Evolutionary conservation across 176 grass and related monocot species (phyloP), one percentile per base, ranked within the genome.

Genomic region (Juncus inflexus): DNA sequence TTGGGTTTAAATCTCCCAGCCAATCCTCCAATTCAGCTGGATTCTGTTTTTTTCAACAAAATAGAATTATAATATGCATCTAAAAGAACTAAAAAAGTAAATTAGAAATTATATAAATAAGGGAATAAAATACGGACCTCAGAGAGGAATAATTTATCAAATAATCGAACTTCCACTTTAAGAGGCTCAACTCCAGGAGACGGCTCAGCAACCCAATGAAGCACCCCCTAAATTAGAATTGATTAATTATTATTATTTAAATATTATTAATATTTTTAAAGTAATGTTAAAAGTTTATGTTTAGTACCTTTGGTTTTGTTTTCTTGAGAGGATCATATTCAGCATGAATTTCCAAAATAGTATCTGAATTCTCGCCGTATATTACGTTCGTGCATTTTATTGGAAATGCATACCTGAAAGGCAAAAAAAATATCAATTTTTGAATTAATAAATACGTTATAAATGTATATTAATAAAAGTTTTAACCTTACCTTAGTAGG

Each of bases 341-440:
- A 16, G 80, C 94, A 45, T 74, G 94, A 65, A 97, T 82, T 81
- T 97, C 88, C 9, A 91, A 54, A 39, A 91, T 75, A 37, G 76
- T 82, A 69, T 86, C 83, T 38, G 62, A 76, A 69, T 60, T 80
- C 67, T 86, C 68, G 65, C 88, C 85, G 52, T 79, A 84, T 68
- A 91, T 67, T 77, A 97, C 83, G 35, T 91, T 82, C 5, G 88
- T 97, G 77, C 94, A 97, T 80, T 83, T 97, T 82, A 97, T 89
- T 37, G 85, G 94, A 76, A 91, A 97, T 12, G 85, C 88, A 78
- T 97, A 97, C 75, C 94, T 97, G 61, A 40, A 70, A 42, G 53
- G 37, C 37, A 40, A 55, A 12, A 15, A 56, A 40, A 70, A 2
- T 42, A 70, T 43, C 42, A 42, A 16, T 19, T 5, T 45, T 28